Base-by-base conservation (phyloP, 2,329 filamentous ascomycete species). In the Monosporascus sp. region DNA sequence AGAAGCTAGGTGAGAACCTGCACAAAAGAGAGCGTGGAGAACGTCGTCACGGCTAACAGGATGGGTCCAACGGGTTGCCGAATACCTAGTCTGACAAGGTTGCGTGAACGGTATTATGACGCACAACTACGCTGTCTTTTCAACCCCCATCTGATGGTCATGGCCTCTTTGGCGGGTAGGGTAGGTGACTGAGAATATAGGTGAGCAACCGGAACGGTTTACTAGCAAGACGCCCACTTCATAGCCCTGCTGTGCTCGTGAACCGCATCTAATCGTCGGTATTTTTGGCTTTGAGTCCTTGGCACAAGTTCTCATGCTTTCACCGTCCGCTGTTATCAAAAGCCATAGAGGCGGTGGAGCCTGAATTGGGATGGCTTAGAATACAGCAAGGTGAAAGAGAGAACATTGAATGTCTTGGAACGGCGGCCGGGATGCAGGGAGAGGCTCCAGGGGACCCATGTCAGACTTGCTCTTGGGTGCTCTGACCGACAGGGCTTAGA, bases 371-470 rank as follows among this genome's bases (percentile, higher is more conserved):
- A 55, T 60, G 60, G 51, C 53, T 60, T 40, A 45, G 24, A 37
- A 51, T 37, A 46, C 35, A 35, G 43, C n/a, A 26, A 46, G 31
- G 47, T 37, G 48, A 41, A 47, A 35, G 20, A 51, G 35, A 37
- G 48, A 50, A 14, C 11, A 38, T 40, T 49, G 40, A 45, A 37
- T 52, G 31, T 52, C 22, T 66, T 63, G 63, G 62, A 53, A 59
- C 54, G 44, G 60, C 61, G 58, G 60, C 63, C 63, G 66, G 65
- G 66, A 65, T 68, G 58, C 65, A 68, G 62, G 53, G 60, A 55
- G 48, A 22, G 7, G 17, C 48, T 53, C 49, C 63, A 61, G 57
- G 64, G 65, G 57, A 47, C 54, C 64, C 63, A 60, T 64, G 62
- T 63, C 59, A 57, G 56, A 56, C 56, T 61, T 57, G 53, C 50